These are phyloP conservation scores for Huntiella omanensis DNA, from an alignment of 2,329 filamentous ascomycete genomes.

Conservation along the genomic window DNA sequence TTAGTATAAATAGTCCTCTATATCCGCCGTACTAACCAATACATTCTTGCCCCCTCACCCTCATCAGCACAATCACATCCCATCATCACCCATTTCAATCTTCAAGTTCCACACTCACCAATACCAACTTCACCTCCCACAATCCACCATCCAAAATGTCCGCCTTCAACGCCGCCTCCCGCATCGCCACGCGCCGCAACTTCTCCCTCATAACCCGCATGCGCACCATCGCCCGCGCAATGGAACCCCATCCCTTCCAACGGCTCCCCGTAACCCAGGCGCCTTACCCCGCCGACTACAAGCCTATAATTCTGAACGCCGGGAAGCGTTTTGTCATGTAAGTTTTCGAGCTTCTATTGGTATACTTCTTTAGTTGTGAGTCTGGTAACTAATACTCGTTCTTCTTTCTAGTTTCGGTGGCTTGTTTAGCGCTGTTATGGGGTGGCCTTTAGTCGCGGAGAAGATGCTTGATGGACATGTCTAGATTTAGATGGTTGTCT, in stretches of 20 bases:
- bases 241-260: slow-evolving; percentile 21
- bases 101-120: neutral
- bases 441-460: slow-evolving; percentile 19
- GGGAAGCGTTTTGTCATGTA: slow-evolving; percentile 19
- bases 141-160: slow-evolving; percentile 5
- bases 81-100: neutral
- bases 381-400: no score
- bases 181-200: slow-evolving; percentile 17
- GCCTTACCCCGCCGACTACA: slow-evolving; percentile 18
- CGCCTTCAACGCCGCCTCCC: slow-evolving; percentile 12
- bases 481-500: neutral
- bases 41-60: neutral
- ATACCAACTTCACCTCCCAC: neutral
- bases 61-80: neutral
- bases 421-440: slow-evolving; percentile 18
- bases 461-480: slow-evolving; percentile 18
- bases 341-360: slow-evolving; percentile 11
- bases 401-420: slow-evolving; percentile 18
- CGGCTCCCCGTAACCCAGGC: slow-evolving; percentile 16
- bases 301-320: slow-evolving; percentile 14
- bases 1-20: no score
- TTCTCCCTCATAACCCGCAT: slow-evolving; percentile 20
- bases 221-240: slow-evolving; percentile 18
- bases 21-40: no score
- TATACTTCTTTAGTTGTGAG: neutral